Base-by-base conservation (phyloP, 805 yeast species). In the Yamadazyma nakazawae region DNA sequence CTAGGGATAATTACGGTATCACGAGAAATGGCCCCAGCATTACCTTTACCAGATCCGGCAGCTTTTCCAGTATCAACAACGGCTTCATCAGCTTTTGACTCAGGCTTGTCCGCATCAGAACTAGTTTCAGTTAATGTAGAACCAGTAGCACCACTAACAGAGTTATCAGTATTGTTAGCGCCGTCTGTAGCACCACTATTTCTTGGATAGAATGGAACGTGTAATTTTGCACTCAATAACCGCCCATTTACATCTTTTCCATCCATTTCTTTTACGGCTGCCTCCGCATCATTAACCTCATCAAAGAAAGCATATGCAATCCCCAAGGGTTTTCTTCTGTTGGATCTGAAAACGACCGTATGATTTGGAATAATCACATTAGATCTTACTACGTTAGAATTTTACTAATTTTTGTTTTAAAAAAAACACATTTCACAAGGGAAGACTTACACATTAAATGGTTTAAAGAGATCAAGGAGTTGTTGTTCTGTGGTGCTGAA, bases 401-500 rank as follows among this genome's bases (percentile, higher is more conserved):
- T 25, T n/a, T 25, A 26, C 19, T 34, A 10, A 14, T 9, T 8
- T 12, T n/a, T n/a, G n/a, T n/a, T n/a, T n/a, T n/a, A n/a, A n/a
- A n/a, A 5, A 5, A 63, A 25, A 18, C 21, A 11, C 32, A 7
- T 5, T 21, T 21, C 24, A 21, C 24, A 21, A 21, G 40, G 42
- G 18, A 44, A 21, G 30, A 63, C 80, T 42, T 67, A 78, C 82
- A 76, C 76, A 3, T 72, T 63, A 54, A 64, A 78, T 0, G 64
- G 74, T 37, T 61, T 63, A 40, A 82, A 66, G 43, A 72, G 67
- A 12, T 67, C 74, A 34, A 57, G 60, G 36, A 84, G 66, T 37
- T 80, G 84, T 3, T 67, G 71, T 55, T 79, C 84, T n/a, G 79
- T 71, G 11, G 83, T 70, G 13, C 65, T 56, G 59, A 66, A 79